Conservation (phyloP, 345 rosid species). For the Anacardium occidentale region DNA sequence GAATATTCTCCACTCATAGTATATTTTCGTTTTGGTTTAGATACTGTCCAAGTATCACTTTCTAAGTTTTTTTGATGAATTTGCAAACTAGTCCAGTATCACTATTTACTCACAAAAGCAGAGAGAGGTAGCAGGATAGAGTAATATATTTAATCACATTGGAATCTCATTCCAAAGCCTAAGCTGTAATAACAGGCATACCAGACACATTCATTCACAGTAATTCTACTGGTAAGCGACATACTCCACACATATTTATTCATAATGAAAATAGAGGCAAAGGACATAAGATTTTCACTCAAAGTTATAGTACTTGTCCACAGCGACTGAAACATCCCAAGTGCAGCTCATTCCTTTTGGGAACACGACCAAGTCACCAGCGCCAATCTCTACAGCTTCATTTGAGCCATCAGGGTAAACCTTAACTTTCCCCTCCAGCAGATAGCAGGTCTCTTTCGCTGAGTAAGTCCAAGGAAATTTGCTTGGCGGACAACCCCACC, state of each 20-base stretch:
- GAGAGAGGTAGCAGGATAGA: neutral
- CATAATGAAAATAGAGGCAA: neutral
- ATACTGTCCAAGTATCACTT: neutral
- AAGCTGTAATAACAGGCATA: neutral
- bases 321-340: constrained; percentile 86
- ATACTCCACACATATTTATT: constrained; percentile 8
- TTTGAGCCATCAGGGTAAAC: constrained; percentile 72
- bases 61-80: neutral
- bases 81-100: neutral
- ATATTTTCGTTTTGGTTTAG: neutral
- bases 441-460: constrained; percentile 72
- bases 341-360: constrained; percentile 94
- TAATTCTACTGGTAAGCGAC: neutral
- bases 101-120: neutral
- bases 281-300: constrained; percentile 31
- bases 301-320: constrained; percentile 84
- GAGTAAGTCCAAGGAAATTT: constrained; percentile 87
- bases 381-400: constrained; percentile 64
- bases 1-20: neutral
- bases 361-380: constrained; percentile 81
- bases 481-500: constrained; percentile 97
- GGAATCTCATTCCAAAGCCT: neutral
- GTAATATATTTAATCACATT: neutral
- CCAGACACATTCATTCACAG: neutral
- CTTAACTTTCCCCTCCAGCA: constrained; percentile 75